Evolutionary conservation across 2,329 filamentous ascomycete genomes (phyloP).

Genomic region (Xylaria sp.): DNA sequence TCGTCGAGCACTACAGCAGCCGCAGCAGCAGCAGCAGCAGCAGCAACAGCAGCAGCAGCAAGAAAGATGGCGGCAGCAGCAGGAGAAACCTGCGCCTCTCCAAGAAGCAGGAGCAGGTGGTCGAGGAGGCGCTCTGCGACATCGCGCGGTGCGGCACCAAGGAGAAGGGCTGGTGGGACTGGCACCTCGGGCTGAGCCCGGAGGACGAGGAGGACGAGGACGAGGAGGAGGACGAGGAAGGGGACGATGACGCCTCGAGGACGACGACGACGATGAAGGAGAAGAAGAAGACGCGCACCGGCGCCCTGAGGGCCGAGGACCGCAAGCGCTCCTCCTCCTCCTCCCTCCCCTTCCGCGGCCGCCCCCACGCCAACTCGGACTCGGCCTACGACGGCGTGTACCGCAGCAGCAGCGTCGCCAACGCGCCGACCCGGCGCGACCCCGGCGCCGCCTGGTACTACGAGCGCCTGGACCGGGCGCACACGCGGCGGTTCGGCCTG

Average conservation of each 20-base stretch:
- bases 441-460: conserved; percentile 25
- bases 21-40: background rate
- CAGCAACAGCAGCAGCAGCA: no score
- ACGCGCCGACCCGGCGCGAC: conserved; percentile 5
- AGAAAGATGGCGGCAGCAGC: no score
- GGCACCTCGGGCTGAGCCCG: conserved; percentile 19
- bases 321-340: no score
- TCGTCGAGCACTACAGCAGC: conserved; percentile 20
- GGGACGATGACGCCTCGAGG: no score
- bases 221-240: conserved; percentile 6
- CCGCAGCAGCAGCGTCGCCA: background rate
- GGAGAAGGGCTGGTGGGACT: conserved; percentile 30
- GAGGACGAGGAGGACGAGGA: conserved; percentile 8
- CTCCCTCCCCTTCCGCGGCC: no score
- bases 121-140: conserved; percentile 29
- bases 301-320: no score
- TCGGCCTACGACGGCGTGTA: conserved; percentile 8
- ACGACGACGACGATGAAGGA: conserved; percentile 7
- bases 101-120: conserved; percentile 21
- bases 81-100: conserved; percentile 10
- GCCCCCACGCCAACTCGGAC: conserved; percentile 25
- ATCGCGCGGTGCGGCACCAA: conserved; percentile 21
- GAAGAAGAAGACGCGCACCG: background rate
- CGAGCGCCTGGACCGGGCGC: conserved; percentile 25
- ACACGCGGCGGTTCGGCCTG: conserved; percentile 7